These are phyloP conservation scores for Fusarium proliferatum DNA, from an alignment of 2,329 filamentous ascomycete genomes.

Conservation along the genomic window DNA sequence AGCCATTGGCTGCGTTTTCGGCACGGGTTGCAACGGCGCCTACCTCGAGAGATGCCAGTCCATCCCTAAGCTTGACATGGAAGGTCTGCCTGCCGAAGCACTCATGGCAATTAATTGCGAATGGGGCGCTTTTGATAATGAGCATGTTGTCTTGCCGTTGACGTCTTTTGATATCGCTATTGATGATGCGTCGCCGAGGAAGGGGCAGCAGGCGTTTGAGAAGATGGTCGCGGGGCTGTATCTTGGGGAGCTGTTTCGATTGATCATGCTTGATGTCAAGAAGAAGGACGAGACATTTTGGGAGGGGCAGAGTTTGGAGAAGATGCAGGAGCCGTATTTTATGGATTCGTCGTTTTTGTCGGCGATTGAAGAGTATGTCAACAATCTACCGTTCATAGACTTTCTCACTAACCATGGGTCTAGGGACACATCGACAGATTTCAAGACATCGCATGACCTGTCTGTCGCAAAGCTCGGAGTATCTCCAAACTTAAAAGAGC, in stretches of 20 bases:
- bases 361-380: slow-evolving; percentile 71
- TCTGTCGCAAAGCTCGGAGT: slow-evolving; percentile 82
- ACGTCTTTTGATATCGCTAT: slow-evolving; percentile 90
- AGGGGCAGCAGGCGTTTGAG: slow-evolving; percentile 94
- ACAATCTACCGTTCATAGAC: too few relatives aligned
- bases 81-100: slow-evolving; percentile 80
- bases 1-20: slow-evolving; percentile 97
- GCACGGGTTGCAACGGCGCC: slow-evolving; percentile 96
- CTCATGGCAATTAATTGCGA: slow-evolving; percentile 97
- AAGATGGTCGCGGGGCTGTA: slow-evolving; percentile 98
- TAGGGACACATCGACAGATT: slow-evolving; percentile 88
- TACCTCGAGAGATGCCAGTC: slow-evolving; percentile 95
- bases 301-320: slow-evolving; percentile 50
- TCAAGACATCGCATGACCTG: slow-evolving; percentile 85
- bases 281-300: slow-evolving; percentile 59
- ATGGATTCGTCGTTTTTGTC: slow-evolving; percentile 95
- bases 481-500: slow-evolving; percentile 76
- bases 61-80: slow-evolving; percentile 91
- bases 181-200: slow-evolving; percentile 91
- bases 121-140: slow-evolving; percentile 96
- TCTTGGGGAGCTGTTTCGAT: slow-evolving; percentile 91
- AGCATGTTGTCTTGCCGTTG: slow-evolving; percentile 84
- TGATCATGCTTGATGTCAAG: slow-evolving; percentile 85
- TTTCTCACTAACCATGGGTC: too few relatives aligned
- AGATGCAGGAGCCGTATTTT: slow-evolving; percentile 86